A percentile compares a stretch with the other conserved stretches of the same genome.
Conservation (phyloP, 2,329 filamentous ascomycete genomes). For the Diaporthe humulicola region DNA sequence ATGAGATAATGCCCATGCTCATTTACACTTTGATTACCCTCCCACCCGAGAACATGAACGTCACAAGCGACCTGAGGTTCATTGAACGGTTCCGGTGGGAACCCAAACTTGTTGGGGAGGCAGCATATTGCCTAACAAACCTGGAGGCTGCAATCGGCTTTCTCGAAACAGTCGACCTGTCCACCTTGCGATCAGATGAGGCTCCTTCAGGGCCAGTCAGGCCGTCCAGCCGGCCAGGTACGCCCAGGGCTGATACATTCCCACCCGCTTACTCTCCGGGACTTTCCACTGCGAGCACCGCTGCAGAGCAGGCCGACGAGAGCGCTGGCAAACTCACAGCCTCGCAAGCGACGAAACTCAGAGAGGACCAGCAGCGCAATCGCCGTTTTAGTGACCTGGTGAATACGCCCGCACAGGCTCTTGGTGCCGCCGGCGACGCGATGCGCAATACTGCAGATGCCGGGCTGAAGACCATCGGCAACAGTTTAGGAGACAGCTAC, state of each 20-base stretch:
- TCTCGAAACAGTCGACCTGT: conserved; percentile 93
- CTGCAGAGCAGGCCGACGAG: conserved; percentile 44
- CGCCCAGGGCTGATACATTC: conserved; percentile 66
- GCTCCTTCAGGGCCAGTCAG: conserved; percentile 76
- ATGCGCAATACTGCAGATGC: conserved; percentile 92
- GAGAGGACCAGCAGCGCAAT: conserved; percentile 68
- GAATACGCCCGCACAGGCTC: conserved; percentile 83
- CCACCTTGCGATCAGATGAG: conserved; percentile 87
- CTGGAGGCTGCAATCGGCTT: conserved; percentile 96
- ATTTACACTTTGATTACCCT: conserved; percentile 97
- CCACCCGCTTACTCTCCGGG: conserved; percentile 68
- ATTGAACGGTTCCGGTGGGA: conserved; percentile 92
- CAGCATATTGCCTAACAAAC: conserved; percentile 96
- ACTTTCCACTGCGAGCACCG: conserved; percentile 50
- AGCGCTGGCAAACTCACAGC: conserved; percentile 49
- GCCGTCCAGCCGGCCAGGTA: conserved; percentile 60
- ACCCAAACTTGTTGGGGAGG: conserved; percentile 90
- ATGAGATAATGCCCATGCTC: conserved; percentile 96
- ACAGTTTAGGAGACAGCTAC: conserved; percentile 90
- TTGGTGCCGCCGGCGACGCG: conserved; percentile 86
- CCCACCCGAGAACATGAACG: conserved; percentile 85
- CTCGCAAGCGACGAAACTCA: conserved; percentile 58
- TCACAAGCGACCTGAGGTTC: conserved; percentile 95
- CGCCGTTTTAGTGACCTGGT: conserved; percentile 88
- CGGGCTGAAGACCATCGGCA: conserved; percentile 91